Percentiles rank a stretch among this genome's conserved stretches.
phyloP scores from a whole-genome alignment of 768 basidiomycete species.

The Boletus fagicola region DNA sequence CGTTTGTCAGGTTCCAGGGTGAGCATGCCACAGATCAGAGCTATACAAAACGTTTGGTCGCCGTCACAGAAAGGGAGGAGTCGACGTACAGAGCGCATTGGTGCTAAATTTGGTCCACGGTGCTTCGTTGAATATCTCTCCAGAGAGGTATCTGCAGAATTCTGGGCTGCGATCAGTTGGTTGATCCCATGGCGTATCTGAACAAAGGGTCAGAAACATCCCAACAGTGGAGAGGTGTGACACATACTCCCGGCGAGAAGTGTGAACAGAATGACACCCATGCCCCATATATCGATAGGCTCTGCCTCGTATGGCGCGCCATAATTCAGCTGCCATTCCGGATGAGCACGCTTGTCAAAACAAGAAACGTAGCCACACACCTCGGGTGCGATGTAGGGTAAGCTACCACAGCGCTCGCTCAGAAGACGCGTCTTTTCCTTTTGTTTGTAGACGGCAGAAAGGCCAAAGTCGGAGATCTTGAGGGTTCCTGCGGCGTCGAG shows the following conservation, averaged over 20 bases:
- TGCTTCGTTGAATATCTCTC: slow-evolving; percentile 65
- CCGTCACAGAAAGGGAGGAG: neutral
- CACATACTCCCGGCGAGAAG: slow-evolving; percentile 83
- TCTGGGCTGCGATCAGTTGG: slow-evolving; percentile 79
- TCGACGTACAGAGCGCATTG: slow-evolving; percentile 58
- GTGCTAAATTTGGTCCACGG: slow-evolving; percentile 76
- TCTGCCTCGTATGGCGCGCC: slow-evolving; percentile 79
- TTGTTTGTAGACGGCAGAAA: slow-evolving; percentile 86
- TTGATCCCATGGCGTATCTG: slow-evolving; percentile 98
- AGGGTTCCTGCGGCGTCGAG: slow-evolving; percentile 80
- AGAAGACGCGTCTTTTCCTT: slow-evolving; percentile 76
- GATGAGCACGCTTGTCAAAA: neutral
- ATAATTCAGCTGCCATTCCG: slow-evolving; percentile 53
- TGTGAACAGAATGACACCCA: slow-evolving; percentile 92
- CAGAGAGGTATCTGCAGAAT: slow-evolving; percentile 70
- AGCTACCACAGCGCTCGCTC: slow-evolving; percentile 83
- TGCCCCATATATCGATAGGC: slow-evolving; percentile 94
- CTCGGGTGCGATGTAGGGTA: slow-evolving; percentile 95
- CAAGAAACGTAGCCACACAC: slow-evolving; percentile 40
- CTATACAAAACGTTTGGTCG: slow-evolving; percentile 40
- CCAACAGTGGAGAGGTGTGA: neutral
- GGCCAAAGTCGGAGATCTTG: slow-evolving; percentile 94
- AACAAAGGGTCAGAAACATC: neutral
- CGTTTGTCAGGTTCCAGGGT: slow-evolving; percentile 67
- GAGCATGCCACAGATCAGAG: slow-evolving; percentile 72